Percentiles rank a stretch among this genome's conserved stretches.
Conservation (phyloP, 768 basidiomycete genomes). For the Naganishia randhawae region DNA sequence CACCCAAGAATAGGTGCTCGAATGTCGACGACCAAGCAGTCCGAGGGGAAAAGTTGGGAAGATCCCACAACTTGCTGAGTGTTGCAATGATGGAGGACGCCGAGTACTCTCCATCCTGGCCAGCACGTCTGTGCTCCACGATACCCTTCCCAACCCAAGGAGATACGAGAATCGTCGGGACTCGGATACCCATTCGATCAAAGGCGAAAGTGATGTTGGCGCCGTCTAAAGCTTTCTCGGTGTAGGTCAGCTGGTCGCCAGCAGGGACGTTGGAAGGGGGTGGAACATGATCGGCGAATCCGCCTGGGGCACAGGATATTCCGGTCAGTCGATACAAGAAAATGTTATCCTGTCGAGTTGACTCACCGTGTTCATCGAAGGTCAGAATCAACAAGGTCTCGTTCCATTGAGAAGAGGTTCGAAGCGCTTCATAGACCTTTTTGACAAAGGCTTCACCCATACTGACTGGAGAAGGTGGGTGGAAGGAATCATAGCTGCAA, state of each 20-base stretch:
- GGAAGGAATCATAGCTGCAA: constrained; percentile 27
- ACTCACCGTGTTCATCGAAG: constrained; percentile 43
- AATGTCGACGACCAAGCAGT: constrained; percentile 24
- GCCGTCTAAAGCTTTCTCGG: constrained; percentile 41
- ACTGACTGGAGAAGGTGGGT: constrained; percentile 41
- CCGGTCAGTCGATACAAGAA: not conserved
- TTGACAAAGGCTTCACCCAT: constrained; percentile 47
- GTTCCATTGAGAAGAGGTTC: constrained; percentile 45
- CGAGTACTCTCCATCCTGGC: constrained; percentile 12
- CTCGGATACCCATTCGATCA: constrained; percentile 44
- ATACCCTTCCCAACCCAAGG: constrained; percentile 20
- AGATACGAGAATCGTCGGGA: constrained; percentile 35
- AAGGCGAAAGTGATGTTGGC: constrained; percentile 43
- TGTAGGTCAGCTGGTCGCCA: constrained; percentile 44
- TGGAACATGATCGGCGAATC: constrained; percentile 50
- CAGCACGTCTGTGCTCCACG: constrained; percentile 10
- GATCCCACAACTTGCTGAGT: constrained; percentile 13
- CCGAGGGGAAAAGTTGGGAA: constrained; percentile 12
- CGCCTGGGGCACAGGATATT: constrained; percentile 31
- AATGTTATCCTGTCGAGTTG: not conserved
- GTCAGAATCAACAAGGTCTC: constrained; percentile 49
- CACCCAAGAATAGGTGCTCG: constrained; percentile 19
- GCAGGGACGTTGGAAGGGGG: constrained; percentile 43
- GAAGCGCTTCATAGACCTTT: constrained; percentile 48
- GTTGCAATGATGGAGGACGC: constrained; percentile 21